These are phyloP conservation scores for Urochloa ruziziensis DNA, from an alignment of 176 grass and related monocot species.

Conservation along the genomic window DNA sequence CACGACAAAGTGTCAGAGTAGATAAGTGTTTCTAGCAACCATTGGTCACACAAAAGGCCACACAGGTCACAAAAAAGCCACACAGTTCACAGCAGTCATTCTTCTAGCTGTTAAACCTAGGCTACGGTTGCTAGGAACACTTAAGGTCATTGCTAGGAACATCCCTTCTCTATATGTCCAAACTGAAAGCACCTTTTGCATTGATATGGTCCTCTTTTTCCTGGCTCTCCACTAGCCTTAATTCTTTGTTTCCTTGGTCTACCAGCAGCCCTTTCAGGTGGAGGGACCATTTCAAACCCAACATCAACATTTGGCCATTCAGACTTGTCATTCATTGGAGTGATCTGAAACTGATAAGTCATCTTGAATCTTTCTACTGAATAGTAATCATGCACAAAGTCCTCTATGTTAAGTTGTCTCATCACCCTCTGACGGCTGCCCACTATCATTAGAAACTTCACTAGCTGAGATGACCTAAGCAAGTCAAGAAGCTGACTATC, in stretches of 20 bases:
- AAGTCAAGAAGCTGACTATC: not conserved
- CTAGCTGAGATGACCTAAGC: not conserved
- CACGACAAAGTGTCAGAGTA: too few species aligned
- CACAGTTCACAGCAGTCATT: too few species aligned
- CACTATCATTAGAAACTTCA: not conserved
- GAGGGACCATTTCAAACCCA: not conserved
- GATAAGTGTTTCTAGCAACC: too few species aligned
- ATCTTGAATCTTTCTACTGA: not conserved
- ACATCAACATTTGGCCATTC: not conserved
- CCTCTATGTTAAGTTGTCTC: not conserved
- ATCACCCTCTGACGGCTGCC: not conserved
- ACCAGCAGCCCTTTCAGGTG: not conserved
- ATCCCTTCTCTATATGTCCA: not conserved
- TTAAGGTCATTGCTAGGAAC: not conserved
- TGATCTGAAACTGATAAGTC: not conserved
- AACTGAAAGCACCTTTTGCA: too few species aligned
- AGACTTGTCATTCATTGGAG: not conserved
- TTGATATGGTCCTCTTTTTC: not conserved
- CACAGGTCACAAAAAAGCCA: too few species aligned
- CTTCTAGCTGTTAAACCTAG: too few species aligned
- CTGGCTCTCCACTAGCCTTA: not conserved
- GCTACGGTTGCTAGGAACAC: too few species aligned
- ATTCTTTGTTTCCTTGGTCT: not conserved
- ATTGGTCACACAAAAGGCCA: too few species aligned
- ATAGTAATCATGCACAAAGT: not conserved